These are phyloP conservation scores for Casuarina glauca DNA, from an alignment of 306 rosid genomes.

Conservation along the genomic window DNA sequence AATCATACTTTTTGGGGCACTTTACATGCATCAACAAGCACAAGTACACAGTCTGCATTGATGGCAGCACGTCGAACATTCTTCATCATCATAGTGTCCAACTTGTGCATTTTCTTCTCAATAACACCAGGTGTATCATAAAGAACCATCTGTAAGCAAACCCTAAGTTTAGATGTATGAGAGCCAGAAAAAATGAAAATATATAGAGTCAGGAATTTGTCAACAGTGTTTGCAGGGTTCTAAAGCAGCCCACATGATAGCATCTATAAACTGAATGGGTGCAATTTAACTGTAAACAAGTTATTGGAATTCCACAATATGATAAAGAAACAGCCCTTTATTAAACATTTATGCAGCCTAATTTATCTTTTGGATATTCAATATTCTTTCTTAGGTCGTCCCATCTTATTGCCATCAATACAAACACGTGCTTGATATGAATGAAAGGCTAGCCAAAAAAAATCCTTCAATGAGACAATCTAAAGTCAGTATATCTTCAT, in stretches of 20 bases:
- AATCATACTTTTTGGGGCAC: conserved; percentile 84
- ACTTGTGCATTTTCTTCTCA: conserved; percentile 86
- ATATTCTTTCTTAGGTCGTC: not conserved
- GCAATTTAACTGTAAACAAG: not conserved
- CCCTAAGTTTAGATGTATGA: conserved; percentile 23
- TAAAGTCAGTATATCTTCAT: not conserved
- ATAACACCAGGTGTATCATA: conserved; percentile 96
- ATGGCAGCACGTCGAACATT: conserved; percentile 73
- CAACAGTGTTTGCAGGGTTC: not conserved
- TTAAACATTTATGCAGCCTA: not conserved
- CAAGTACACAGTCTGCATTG: conserved; percentile 72
- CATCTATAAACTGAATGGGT: not conserved
- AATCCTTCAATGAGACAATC: not conserved
- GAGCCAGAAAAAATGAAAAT: conserved; percentile 11
- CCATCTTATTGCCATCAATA: not conserved
- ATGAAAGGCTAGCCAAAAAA: not conserved
- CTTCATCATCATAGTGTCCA: conserved; percentile 98
- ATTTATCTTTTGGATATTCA: not conserved
- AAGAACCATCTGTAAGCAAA: conserved; percentile 74
- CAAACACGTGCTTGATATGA: not conserved
- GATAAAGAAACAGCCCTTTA: not conserved
- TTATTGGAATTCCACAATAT: not conserved
- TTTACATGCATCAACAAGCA: conserved; percentile 98
- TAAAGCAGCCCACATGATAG: not conserved
- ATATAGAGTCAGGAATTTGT: conserved; percentile 3